phyloP scores from a whole-genome alignment of 2,329 filamentous ascomycete species.

The Chlorencoelia australis region DNA sequence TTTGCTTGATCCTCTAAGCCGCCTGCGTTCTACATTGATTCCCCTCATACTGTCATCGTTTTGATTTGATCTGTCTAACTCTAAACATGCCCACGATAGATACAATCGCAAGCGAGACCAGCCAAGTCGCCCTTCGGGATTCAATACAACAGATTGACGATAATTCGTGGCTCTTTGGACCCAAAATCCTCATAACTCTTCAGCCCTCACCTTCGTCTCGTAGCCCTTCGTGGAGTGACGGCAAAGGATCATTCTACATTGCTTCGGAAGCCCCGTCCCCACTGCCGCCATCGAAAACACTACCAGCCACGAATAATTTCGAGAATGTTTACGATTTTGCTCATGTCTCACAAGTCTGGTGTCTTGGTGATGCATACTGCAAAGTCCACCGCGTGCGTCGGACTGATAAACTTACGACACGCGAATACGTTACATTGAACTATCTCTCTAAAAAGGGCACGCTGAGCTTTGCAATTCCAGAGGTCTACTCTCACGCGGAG shows the following conservation, averaged over 20 bases:
- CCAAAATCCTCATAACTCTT: slow-evolving; percentile 4
- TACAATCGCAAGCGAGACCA: too few species aligned
- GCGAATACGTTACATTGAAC: too few species aligned
- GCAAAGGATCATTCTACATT: slow-evolving; percentile 6
- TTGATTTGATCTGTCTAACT: too few species aligned
- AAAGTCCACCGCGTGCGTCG: neutral
- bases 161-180: slow-evolving; percentile 4
- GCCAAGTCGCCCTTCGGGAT: too few species aligned
- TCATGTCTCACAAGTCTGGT: slow-evolving; percentile 6
- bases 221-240: slow-evolving; percentile 5
- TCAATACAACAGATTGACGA: slow-evolving; percentile 7
- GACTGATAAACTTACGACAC: too few species aligned
- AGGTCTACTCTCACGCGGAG: too few species aligned
- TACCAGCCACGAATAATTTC: slow-evolving; percentile 3
- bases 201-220: slow-evolving; percentile 3
- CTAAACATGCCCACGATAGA: too few species aligned
- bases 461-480: too few species aligned
- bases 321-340: slow-evolving; percentile 6
- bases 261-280: slow-evolving; percentile 4
- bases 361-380: neutral
- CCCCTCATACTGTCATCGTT: too few species aligned
- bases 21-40: too few species aligned
- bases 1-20: too few species aligned
- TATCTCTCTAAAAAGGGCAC: too few species aligned
- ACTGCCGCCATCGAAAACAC: slow-evolving; percentile 4